phyloP scores from a whole-genome alignment of 768 basidiomycete species.

The Dioszegia hungarica region DNA sequence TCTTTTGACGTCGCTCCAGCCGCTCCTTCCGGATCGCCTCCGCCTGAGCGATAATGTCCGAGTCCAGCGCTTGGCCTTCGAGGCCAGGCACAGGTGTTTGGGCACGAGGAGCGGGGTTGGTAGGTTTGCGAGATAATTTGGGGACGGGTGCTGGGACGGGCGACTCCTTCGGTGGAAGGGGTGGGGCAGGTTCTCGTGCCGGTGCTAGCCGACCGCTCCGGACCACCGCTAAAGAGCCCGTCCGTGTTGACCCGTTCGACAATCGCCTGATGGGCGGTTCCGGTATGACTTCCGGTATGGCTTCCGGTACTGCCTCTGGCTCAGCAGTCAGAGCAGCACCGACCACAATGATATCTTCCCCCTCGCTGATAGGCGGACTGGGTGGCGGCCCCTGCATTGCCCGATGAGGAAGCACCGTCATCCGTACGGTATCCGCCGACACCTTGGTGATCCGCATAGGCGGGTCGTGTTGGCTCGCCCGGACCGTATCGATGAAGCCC shows the following conservation, averaged over 20 bases:
- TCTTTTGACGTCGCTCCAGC: conserved; percentile 60
- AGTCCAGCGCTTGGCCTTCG: conserved; percentile 53
- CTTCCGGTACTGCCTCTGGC: conserved; percentile 6
- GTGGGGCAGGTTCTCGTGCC: background rate
- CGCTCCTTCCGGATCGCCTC: conserved; percentile 80
- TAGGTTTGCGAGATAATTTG: conserved; percentile 14
- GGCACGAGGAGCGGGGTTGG: conserved; percentile 10
- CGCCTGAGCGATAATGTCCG: conserved; percentile 81
- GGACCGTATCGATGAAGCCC: conserved; percentile 7
- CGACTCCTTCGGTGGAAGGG: background rate
- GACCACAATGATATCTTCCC: conserved; percentile 15
- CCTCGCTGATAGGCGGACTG: conserved; percentile 45
- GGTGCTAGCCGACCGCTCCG: conserved; percentile 20
- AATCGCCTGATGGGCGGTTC: conserved; percentile 15
- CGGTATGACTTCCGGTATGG: background rate
- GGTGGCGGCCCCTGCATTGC: conserved; percentile 34
- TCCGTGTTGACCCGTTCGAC: conserved; percentile 25
- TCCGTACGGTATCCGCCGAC: conserved; percentile 29
- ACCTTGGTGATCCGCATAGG: conserved; percentile 44
- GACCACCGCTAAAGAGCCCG: conserved; percentile 32
- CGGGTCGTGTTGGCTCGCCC: conserved; percentile 4
- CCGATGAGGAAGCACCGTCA: conserved; percentile 5
- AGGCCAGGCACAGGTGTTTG: conserved; percentile 39
- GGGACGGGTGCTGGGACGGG: conserved; percentile 30
- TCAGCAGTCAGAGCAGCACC: conserved; percentile 18